Conservation (phyloP, 495 filamentous ascomycete genomes). For the Bathelium albidoporum region DNA sequence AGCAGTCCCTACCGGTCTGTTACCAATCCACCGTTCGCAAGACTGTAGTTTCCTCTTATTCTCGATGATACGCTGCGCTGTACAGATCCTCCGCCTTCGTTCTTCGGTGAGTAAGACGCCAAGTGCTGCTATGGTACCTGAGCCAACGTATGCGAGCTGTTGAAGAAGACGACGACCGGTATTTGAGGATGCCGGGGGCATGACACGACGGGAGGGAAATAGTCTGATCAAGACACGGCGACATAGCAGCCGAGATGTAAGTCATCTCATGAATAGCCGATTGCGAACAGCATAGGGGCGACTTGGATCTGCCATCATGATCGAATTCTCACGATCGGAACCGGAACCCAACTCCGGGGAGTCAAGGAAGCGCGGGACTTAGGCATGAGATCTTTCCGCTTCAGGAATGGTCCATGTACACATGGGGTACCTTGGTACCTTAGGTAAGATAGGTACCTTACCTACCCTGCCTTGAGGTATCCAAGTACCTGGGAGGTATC, state of each 20-base stretch:
- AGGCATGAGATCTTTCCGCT: too few species aligned
- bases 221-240: neutral
- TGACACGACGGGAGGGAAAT: neutral
- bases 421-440: too few species aligned
- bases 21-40: constrained; percentile 1
- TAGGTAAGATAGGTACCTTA: too few species aligned
- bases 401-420: too few species aligned
- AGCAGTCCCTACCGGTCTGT: constrained; percentile 8
- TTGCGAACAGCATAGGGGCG: neutral
- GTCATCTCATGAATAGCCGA: neutral
- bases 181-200: constrained; percentile 14
- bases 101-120: constrained; percentile 17
- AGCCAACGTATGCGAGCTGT: constrained; percentile 21
- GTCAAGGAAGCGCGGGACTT: too few species aligned
- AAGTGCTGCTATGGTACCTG: constrained; percentile 14
- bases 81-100: constrained; percentile 12
- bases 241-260: neutral
- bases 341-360: too few species aligned
- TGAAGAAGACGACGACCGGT: constrained; percentile 14
- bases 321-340: too few species aligned
- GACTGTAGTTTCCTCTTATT: constrained; percentile 16
- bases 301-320: neutral
- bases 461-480: too few species aligned
- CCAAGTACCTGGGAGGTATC: too few species aligned
- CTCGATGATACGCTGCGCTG: constrained; percentile 16